These are phyloP conservation scores for Castanea mollissima DNA, from an alignment of 306 rosid genomes.

Conservation along the genomic window DNA sequence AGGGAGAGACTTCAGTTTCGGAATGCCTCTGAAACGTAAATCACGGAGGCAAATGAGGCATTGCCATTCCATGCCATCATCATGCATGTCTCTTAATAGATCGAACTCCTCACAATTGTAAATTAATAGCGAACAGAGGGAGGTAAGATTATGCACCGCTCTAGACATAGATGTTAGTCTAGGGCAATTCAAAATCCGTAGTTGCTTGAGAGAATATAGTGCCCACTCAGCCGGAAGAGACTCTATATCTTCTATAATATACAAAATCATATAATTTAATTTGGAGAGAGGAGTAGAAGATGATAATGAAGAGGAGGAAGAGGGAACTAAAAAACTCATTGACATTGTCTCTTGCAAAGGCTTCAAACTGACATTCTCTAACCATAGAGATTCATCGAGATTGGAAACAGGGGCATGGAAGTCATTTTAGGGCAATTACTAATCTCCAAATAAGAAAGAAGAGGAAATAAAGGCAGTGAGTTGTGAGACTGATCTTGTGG, in stretches of 20 bases:
- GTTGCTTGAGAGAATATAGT: not conserved
- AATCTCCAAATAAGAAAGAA: rapidly evolving
- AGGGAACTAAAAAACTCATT: too few relatives aligned
- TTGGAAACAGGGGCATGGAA: too few relatives aligned
- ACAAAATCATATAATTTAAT: rapidly evolving
- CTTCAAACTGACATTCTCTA: too few relatives aligned
- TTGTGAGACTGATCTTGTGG: too few relatives aligned
- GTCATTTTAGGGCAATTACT: too few relatives aligned
- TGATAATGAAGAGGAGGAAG: too few relatives aligned
- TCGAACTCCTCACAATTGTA: rapidly evolving
- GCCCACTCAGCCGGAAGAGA: not conserved
- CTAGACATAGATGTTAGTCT: too few relatives aligned
- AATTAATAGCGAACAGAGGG: rapidly evolving
- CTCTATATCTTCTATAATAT: not conserved
- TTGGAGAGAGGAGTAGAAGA: not conserved
- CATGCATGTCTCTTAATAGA: not conserved
- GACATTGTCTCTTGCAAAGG: too few relatives aligned
- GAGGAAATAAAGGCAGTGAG: too few relatives aligned
- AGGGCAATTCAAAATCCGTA: not conserved
- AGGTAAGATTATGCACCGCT: not conserved
- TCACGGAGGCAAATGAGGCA: not conserved
- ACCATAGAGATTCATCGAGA: rapidly evolving
- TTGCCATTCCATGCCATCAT: not conserved
- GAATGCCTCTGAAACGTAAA: rapidly evolving
- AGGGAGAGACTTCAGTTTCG: too few relatives aligned